These are phyloP conservation scores for Piedraia hortae DNA, from an alignment of 2,329 filamentous ascomycete species.

Conservation along the genomic window DNA sequence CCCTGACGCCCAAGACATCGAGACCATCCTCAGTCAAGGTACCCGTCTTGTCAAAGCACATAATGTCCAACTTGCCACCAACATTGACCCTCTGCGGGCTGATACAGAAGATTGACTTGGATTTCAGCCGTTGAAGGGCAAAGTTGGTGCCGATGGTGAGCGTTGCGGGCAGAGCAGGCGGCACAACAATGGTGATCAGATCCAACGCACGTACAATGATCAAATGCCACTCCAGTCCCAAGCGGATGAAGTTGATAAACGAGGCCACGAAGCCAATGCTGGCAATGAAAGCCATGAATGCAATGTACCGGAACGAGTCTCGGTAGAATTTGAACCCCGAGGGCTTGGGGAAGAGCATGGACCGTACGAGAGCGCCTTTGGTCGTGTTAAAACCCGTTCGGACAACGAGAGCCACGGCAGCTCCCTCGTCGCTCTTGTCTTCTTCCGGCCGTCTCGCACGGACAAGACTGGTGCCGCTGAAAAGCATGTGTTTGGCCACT, in stretches of 20 bases:
- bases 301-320: slow-evolving; percentile 92
- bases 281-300: slow-evolving; percentile 77
- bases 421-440: slow-evolving; percentile 60
- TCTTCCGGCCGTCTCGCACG: slow-evolving; percentile 71
- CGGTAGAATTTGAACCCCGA: slow-evolving; percentile 97
- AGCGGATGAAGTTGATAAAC: slow-evolving; percentile 71
- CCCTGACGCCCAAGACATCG: slow-evolving; percentile 68
- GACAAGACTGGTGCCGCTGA: slow-evolving; percentile 86
- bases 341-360: slow-evolving; percentile 95
- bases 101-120: slow-evolving; percentile 86
- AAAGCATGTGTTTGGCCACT: slow-evolving; percentile 69
- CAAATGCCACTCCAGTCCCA: slow-evolving; percentile 62
- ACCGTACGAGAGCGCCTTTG: slow-evolving; percentile 80
- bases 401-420: slow-evolving; percentile 72
- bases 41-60: slow-evolving; percentile 98
- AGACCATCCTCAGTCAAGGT: slow-evolving; percentile 89
- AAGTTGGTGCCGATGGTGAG: slow-evolving; percentile 94
- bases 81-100: slow-evolving; percentile 94
- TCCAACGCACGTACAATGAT: slow-evolving; percentile 83
- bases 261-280: slow-evolving; percentile 69
- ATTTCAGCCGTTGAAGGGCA: slow-evolving; percentile 59
- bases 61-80: slow-evolving; percentile 77
- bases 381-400: slow-evolving; percentile 94
- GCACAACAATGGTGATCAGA: slow-evolving; percentile 90
- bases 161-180: slow-evolving; percentile 78